phyloP scores from a whole-genome alignment of 148 eudicot genomes.

The Simmondsia chinensis region DNA sequence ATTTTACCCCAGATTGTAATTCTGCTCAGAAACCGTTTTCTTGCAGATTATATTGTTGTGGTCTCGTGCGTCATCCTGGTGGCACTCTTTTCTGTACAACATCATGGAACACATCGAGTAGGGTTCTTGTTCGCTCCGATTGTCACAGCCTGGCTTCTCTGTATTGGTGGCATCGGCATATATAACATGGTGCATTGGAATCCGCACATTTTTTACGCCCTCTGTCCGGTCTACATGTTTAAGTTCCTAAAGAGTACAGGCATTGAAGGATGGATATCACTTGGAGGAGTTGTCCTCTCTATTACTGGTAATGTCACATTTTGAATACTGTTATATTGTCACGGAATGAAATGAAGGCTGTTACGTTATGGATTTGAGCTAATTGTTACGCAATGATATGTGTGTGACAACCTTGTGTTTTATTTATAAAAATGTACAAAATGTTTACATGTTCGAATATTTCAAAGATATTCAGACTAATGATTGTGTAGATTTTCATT shows the following conservation, averaged over 20 bases:
- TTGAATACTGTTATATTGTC: not conserved
- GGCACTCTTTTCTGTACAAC: constrained; percentile 49
- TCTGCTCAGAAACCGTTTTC: not conserved
- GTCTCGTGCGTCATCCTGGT: constrained; percentile 49
- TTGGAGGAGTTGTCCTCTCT: constrained; percentile 59
- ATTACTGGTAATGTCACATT: constrained; percentile 38
- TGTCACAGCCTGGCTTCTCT: constrained; percentile 52
- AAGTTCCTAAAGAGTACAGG: constrained; percentile 41
- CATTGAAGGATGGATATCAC: constrained; percentile 53
- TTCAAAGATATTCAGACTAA: no score
- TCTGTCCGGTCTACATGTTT: constrained; percentile 58
- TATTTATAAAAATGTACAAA: no score
- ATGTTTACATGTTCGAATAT: no score
- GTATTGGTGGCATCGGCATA: constrained; percentile 51
- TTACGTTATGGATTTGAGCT: no score
- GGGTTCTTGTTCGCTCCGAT: constrained; percentile 71
- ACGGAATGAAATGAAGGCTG: no score
- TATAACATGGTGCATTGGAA: constrained; percentile 58
- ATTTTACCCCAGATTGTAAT: not conserved
- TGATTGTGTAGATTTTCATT: no score
- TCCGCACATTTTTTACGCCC: constrained; percentile 37
- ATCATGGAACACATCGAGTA: constrained; percentile 61
- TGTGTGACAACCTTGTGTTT: no score
- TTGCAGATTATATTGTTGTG: constrained; percentile 39
- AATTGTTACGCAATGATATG: no score